These are phyloP conservation scores for Calonectria fujianensis DNA, from an alignment of 2,329 filamentous ascomycete species.

Conservation along the genomic window DNA sequence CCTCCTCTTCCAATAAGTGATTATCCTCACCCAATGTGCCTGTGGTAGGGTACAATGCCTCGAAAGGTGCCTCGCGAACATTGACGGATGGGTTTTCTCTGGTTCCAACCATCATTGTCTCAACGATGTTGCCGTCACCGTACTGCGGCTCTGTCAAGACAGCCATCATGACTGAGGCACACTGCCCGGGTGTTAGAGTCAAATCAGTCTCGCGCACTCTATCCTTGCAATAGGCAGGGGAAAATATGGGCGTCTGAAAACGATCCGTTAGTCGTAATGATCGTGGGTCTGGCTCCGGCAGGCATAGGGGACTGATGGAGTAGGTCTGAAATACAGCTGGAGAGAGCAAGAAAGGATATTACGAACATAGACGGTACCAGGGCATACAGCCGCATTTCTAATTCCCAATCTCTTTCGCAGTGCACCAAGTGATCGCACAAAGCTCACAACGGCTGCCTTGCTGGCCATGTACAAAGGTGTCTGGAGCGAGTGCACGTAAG, in stretches of 20 bases:
- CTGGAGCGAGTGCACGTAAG: constrained; percentile 55
- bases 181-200: constrained; percentile 1
- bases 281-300: no score
- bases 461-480: constrained; percentile 57
- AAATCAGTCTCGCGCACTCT: not conserved
- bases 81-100: constrained; percentile 29
- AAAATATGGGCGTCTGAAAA: constrained; percentile 24
- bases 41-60: constrained; percentile 17
- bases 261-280: not conserved
- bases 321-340: not conserved
- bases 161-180: constrained; percentile 23
- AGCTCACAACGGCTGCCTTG: constrained; percentile 54
- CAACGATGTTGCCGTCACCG: constrained; percentile 43
- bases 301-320: not conserved
- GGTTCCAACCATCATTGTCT: constrained; percentile 38
- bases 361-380: constrained; percentile 1
- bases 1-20: not conserved
- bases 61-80: constrained; percentile 24
- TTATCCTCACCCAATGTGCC: not conserved
- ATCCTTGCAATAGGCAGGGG: constrained; percentile 10
- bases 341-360: not conserved
- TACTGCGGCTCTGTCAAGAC: constrained; percentile 40
- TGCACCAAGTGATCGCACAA: constrained; percentile 43
- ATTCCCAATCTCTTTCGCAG: constrained; percentile 42
- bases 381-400: constrained; percentile 41